phyloP scores from a whole-genome alignment of 2,329 filamentous ascomycete species.

The Intubia oerlemansii region DNA sequence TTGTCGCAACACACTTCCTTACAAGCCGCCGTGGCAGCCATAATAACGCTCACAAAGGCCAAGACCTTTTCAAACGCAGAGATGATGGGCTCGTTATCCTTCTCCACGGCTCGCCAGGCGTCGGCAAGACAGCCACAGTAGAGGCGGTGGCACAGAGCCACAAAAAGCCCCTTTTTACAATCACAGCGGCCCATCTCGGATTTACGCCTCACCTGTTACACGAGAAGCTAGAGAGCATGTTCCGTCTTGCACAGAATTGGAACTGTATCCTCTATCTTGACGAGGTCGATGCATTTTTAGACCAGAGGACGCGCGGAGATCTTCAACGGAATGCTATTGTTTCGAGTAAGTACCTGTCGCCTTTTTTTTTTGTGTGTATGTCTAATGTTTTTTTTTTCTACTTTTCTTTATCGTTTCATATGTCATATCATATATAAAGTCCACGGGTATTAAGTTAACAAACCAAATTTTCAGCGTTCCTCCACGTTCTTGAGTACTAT shows the following conservation, averaged over 20 bases:
- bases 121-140: constrained; percentile 26
- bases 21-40: constrained; percentile 4
- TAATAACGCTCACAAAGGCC: constrained; percentile 1
- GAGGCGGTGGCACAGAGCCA: constrained; percentile 16
- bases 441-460: no score
- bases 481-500: constrained; percentile 25
- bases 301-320: constrained; percentile 7
- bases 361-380: no score
- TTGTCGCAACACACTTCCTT: constrained; percentile 7
- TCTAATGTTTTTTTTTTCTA: no score
- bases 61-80: constrained; percentile 24
- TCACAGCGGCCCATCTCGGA: constrained; percentile 27
- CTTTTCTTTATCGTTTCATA: no score
- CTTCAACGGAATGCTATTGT: constrained; percentile 15
- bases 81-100: constrained; percentile 22
- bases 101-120: constrained; percentile 24
- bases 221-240: constrained; percentile 9
- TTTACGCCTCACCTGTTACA: constrained; percentile 16
- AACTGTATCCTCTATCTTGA: constrained; percentile 10
- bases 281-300: constrained; percentile 11
- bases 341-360: no score
- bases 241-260: constrained; percentile 8
- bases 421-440: no score
- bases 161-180: constrained; percentile 22
- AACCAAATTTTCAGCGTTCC: no score